Base-by-base conservation (phyloP, 2,329 filamentous ascomycete species). In the Fusarium algeriense region DNA sequence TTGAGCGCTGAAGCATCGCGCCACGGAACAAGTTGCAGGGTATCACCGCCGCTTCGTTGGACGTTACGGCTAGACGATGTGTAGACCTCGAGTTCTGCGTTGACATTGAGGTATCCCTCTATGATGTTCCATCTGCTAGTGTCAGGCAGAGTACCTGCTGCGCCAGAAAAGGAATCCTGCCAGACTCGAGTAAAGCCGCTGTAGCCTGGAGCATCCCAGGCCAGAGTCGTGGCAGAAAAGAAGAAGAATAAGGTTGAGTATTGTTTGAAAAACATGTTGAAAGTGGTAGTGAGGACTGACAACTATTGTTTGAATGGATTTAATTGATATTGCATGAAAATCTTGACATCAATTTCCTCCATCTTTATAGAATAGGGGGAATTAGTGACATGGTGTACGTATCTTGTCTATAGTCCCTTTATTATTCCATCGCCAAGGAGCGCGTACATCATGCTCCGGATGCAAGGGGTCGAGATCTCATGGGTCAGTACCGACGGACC, bases 21-120 rank as follows among this genome's bases (percentile, higher is more conserved):
- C 74, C 81, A 82, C 1, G 86, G 86, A 0, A 87, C 82, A 52
- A 88, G 79, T 75, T 88, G 85, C 6, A 88, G 77, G 0, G 85
- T 87, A 7, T 77, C 69, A 13, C 84, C 85, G 6, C 86, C 86
- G 19, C 83, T 85, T 48, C 84, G 80, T 73, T 88, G 86, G 6
- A 86, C 74, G 75, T 87, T 86, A 55, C 75, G 67, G 28, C 75
- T 79, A n/a, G 81, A 83, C 4, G 76, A 71, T 11, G 81, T 83
- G 78, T 88, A 88, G 1, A 79, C 78, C 70, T 88, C 81, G 37
- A 81, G 76, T 77, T 88, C 85, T 60, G 81, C 78, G 78, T 88
- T 88, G 73, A 83, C 81, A 54, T 82, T 77, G 1, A 85, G 71
- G 69, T 83, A 69, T 4, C 72, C 77, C 6, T 77, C 73, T 43